These are phyloP conservation scores for Kodamaea ohmeri DNA, from an alignment of 1,139 yeast species.

Conservation along the genomic window DNA sequence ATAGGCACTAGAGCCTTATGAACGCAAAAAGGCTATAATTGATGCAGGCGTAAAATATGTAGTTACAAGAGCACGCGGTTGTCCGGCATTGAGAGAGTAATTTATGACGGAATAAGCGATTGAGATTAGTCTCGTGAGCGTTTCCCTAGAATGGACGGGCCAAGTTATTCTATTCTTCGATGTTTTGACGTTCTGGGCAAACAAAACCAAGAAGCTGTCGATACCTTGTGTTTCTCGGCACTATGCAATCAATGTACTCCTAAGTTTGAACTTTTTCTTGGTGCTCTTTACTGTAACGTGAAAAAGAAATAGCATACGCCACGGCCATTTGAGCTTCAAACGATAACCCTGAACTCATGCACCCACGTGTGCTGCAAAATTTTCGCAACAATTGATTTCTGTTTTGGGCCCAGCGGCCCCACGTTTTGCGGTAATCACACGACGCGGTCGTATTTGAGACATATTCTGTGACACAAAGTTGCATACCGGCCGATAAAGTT, in stretches of 20 bases:
- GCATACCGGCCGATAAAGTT: neutral
- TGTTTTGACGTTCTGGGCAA: conserved; percentile 2
- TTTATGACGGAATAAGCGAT: neutral
- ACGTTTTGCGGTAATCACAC: conserved; percentile 7
- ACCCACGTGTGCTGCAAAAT: conserved; percentile 8
- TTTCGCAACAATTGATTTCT: conserved; percentile 8
- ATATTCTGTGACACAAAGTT: conserved; percentile 1
- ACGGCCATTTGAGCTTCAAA: conserved; percentile 1
- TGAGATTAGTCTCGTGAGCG: conserved; percentile 1
- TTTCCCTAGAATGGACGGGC: conserved; percentile 3
- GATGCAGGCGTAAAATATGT: conserved; percentile 1
- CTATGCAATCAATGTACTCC: no score
- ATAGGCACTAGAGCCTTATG: conserved; percentile 1
- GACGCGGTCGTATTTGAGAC: conserved; percentile 4
- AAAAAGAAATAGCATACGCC: conserved; percentile 1
- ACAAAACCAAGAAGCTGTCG: neutral
- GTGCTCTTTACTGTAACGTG: neutral
- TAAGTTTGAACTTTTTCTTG: neutral
- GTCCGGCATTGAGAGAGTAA: neutral
- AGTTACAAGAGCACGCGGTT: neutral
- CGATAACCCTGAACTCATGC: neutral
- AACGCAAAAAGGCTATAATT: neutral
- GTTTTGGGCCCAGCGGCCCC: conserved; percentile 3
- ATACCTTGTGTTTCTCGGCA: neutral
- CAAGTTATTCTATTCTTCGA: neutral